Evolutionary conservation across 768 basidiomycete genomes (phyloP).

Genomic region (Tricholoma sp.): DNA sequence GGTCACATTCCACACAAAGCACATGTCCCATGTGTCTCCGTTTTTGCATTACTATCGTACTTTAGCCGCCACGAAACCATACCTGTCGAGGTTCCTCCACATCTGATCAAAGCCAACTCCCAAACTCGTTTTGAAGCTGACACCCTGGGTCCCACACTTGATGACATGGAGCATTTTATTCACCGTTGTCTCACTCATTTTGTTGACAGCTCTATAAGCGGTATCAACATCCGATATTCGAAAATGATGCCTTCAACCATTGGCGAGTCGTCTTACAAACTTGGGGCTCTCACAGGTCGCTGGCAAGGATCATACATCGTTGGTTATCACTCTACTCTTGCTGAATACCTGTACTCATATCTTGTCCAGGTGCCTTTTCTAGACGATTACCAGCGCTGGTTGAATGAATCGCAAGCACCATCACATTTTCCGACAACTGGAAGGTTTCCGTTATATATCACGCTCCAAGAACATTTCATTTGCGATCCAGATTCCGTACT

Average conservation of each 20-base stretch:
- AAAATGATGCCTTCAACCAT: constrained; percentile 8
- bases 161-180: constrained; percentile 42
- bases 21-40: constrained; percentile 36
- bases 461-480: constrained; percentile 44
- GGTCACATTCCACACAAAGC: constrained; percentile 28
- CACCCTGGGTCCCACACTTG: constrained; percentile 36
- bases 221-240: constrained; percentile 15
- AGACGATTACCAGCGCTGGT: constrained; percentile 34
- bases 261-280: constrained; percentile 29
- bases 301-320: constrained; percentile 51
- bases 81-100: constrained; percentile 31
- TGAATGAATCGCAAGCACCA: constrained; percentile 26
- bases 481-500: constrained; percentile 27
- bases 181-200: constrained; percentile 37
- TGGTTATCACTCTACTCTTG: constrained; percentile 9
- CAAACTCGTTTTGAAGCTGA: constrained; percentile 29
- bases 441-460: constrained; percentile 43
- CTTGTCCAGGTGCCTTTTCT: constrained; percentile 31
- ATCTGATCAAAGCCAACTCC: constrained; percentile 21
- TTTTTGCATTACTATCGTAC: constrained; percentile 45
- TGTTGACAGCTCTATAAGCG: constrained; percentile 24
- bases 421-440: constrained; percentile 28
- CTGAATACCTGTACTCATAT: background rate
- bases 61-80: constrained; percentile 37
- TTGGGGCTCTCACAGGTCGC: constrained; percentile 39